Conservation (phyloP, 2,329 filamentous ascomycete genomes). For the Aspergillus flavus region DNA sequence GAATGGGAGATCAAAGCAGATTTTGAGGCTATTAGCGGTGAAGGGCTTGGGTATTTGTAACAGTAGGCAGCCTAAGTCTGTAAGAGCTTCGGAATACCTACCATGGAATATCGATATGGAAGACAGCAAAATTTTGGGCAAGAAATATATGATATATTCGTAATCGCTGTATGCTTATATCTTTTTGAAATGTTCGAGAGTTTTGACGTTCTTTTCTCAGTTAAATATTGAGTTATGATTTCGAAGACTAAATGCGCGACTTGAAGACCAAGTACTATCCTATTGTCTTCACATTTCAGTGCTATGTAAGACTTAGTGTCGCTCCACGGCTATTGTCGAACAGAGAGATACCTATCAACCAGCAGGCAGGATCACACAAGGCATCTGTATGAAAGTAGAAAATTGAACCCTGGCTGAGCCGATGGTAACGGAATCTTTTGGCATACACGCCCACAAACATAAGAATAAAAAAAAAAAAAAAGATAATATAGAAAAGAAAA, state of each 20-base stretch:
- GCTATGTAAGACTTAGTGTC: background rate
- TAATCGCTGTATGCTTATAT: background rate
- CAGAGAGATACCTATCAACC: background rate
- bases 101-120: background rate
- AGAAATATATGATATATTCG: background rate
- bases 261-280: background rate
- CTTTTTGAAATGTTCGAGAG: background rate
- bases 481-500: slow-evolving; percentile 1
- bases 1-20: slow-evolving; percentile 71
- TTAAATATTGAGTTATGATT: background rate
- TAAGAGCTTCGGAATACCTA: background rate
- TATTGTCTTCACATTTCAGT: background rate
- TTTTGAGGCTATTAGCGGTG: slow-evolving; percentile 66
- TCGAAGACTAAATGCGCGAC: background rate
- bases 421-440: background rate
- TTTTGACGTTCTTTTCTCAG: background rate
- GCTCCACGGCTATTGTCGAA: background rate
- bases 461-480: slow-evolving; percentile 2
- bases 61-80: too few relatives aligned
- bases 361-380: background rate
- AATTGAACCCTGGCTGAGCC: background rate
- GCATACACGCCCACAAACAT: background rate
- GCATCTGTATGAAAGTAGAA: background rate
- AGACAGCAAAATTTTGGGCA: background rate
- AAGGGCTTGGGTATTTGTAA: slow-evolving; percentile 57